Evolutionary conservation across 2,329 filamentous ascomycete species (phyloP), one percentile per base, ranked within the genome.

Genomic region (Xylariaceae sp.): DNA sequence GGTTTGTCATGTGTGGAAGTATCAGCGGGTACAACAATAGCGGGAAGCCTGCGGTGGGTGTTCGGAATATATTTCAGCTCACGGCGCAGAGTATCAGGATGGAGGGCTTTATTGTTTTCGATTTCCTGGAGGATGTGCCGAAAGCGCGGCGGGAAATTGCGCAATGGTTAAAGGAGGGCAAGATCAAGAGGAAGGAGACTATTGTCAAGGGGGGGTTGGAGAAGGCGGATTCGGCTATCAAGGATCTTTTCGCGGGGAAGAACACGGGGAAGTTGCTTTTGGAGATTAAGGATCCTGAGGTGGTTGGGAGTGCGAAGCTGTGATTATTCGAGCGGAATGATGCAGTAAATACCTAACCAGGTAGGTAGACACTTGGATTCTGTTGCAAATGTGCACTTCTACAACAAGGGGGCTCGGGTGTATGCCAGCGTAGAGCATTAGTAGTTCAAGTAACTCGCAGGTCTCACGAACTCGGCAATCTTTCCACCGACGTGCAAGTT

Each of bases 41-140:
- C 17, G 74, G 74, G 36, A 75, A 76, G 40, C 68, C 84, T 1
- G 79, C 79, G 43, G 78, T 73, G 59, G 77, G 61, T 38, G 52
- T 60, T 44, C 55, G 42, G n/a, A 65, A 67, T 57, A 59, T 69
- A 27, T 50, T 49, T 46, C 54, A 60, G 15, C 50, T 68, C 40
- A 59, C 60, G 5, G 39, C 53, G 5, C 61, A 75, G 74, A 69
- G 80, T 52, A 77, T 83, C 62, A 76, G 71, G 46, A 81, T 88
- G 74, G 76, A 86, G 69, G 85, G 85, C 0, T 90, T 91, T 68
- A 85, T 90, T 54, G 78, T 89, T 43, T 80, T 87, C 48, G 87
- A 90, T 65, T 88, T 77, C 61, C 68, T 66, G 5, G 70, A 77
- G 45, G 74, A 85, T 60, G 87, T 78, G 63, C 62, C 74, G 0